Evolutionary conservation across 1,284 basidiomycete genomes (phyloP).

Genomic region (Sporisorium graminicola): DNA sequence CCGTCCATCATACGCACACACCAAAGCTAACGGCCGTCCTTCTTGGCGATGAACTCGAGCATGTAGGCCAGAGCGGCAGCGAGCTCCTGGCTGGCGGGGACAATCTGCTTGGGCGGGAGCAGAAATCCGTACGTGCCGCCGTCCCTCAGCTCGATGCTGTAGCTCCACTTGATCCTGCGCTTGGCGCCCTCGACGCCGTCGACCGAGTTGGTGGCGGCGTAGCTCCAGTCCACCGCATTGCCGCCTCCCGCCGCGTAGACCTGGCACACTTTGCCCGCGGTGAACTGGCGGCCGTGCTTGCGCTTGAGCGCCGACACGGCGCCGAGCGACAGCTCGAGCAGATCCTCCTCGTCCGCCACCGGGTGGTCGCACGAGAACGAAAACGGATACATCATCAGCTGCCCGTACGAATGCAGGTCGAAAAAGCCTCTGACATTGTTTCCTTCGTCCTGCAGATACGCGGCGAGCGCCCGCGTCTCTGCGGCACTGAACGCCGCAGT

Average conservation of each 20-base stretch:
- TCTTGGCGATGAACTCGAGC: conserved; percentile 45
- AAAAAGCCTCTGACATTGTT: conserved; percentile 75
- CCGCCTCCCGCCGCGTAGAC: conserved; percentile 61
- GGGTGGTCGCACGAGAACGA: conserved; percentile 79
- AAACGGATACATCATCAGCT: conserved; percentile 78
- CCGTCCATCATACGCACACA: too few relatives aligned
- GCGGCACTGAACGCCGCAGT: conserved; percentile 74
- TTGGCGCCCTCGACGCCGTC: conserved; percentile 79
- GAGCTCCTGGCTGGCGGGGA: conserved; percentile 75
- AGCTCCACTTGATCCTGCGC: conserved; percentile 77
- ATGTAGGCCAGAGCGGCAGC: conserved; percentile 31
- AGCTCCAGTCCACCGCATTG: conserved; percentile 78
- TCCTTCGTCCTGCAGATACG: conserved; percentile 74
- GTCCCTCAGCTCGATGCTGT: conserved; percentile 82
- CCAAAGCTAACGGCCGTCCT: conserved; percentile 9
- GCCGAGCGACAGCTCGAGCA: conserved; percentile 81
- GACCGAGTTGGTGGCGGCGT: conserved; percentile 70
- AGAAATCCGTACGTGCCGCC: conserved; percentile 84
- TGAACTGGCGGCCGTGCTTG: conserved; percentile 74
- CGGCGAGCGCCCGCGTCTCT: conserved; percentile 81
- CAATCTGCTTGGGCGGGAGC: conserved; percentile 79
- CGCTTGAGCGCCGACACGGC: conserved; percentile 77
- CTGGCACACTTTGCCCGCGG: conserved; percentile 79
- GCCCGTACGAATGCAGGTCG: conserved; percentile 85
- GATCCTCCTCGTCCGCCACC: conserved; percentile 83